These are phyloP conservation scores for Trichosporon ovoides DNA, from an alignment of 1,284 basidiomycete genomes.

Conservation along the genomic window DNA sequence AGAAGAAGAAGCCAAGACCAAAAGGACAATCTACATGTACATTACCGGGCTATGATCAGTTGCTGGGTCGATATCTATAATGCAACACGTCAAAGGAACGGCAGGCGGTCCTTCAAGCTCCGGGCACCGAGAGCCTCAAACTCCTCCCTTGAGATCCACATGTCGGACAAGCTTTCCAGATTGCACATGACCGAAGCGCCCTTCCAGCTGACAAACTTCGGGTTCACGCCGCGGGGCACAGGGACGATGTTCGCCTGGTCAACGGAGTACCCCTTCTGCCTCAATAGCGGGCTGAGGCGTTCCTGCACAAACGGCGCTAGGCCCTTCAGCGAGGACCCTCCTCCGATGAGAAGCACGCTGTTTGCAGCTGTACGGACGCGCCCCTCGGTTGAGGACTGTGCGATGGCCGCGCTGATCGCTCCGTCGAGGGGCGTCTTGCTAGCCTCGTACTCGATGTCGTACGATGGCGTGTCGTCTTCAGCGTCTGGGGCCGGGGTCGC, in stretches of 20 bases:
- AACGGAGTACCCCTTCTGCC: slow-evolving; percentile 81
- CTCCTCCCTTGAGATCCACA: slow-evolving; percentile 81
- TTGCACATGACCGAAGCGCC: slow-evolving; percentile 89
- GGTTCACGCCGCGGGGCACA: slow-evolving; percentile 87
- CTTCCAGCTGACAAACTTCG: slow-evolving; percentile 86
- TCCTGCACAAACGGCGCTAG: slow-evolving; percentile 39
- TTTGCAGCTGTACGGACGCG: slow-evolving; percentile 83
- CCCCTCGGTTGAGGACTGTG: slow-evolving; percentile 78
- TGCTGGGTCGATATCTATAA: background rate
- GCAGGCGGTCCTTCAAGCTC: slow-evolving; percentile 50
- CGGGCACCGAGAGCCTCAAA: slow-evolving; percentile 61
- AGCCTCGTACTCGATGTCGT: slow-evolving; percentile 59
- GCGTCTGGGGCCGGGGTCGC: slow-evolving; percentile 19
- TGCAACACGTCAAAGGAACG: slow-evolving; percentile 10
- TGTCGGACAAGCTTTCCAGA: slow-evolving; percentile 79
- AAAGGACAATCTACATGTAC: no score
- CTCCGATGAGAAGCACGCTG: slow-evolving; percentile 81
- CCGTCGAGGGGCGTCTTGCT: slow-evolving; percentile 88
- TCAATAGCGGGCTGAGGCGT: slow-evolving; percentile 55
- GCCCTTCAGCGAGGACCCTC: slow-evolving; percentile 57
- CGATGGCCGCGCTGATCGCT: slow-evolving; percentile 85
- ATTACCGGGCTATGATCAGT: background rate
- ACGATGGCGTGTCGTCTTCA: slow-evolving; percentile 13
- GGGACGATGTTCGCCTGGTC: slow-evolving; percentile 83
- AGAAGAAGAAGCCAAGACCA: background rate